phyloP scores from a whole-genome alignment of 768 basidiomycete species.

The Tricholoma terreum region DNA sequence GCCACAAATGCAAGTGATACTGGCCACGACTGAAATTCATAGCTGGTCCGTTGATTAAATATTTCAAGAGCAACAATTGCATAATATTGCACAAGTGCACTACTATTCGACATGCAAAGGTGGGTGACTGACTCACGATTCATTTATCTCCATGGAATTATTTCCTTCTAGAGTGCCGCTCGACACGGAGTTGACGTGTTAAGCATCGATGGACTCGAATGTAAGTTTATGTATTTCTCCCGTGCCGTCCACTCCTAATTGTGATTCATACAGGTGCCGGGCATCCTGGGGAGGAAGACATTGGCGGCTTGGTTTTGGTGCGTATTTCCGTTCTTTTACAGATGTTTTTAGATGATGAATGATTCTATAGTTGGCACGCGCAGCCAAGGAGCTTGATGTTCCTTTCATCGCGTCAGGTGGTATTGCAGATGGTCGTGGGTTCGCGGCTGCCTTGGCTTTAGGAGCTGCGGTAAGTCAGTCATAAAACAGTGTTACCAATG shows the following conservation, averaged over 20 bases:
- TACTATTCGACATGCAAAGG: slow-evolving; percentile 81
- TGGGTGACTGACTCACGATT: slow-evolving; percentile 22
- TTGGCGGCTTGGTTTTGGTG: slow-evolving; percentile 83
- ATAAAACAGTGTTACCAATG: background rate
- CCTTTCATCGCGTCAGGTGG: slow-evolving; percentile 93
- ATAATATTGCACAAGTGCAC: slow-evolving; percentile 92
- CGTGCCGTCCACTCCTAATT: slow-evolving; percentile 8
- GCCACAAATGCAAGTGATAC: background rate
- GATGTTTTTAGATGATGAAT: background rate
- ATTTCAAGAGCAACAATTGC: slow-evolving; percentile 75
- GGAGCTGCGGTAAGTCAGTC: slow-evolving; percentile 65
- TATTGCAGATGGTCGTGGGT: slow-evolving; percentile 80
- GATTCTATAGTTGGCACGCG: slow-evolving; percentile 68
- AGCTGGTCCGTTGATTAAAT: slow-evolving; percentile 78
- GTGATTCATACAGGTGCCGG: slow-evolving; percentile 68
- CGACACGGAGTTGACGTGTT: slow-evolving; percentile 81
- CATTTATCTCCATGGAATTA: background rate
- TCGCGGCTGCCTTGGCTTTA: slow-evolving; percentile 77
- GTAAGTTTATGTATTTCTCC: slow-evolving; percentile 31
- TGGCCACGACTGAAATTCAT: background rate
- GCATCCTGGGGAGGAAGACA: slow-evolving; percentile 93
- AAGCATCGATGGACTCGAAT: slow-evolving; percentile 92
- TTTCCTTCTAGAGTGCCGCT: slow-evolving; percentile 47
- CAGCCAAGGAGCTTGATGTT: slow-evolving; percentile 75
- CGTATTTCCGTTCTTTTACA: slow-evolving; percentile 3